Conservation (phyloP, 495 filamentous ascomycete genomes). For the Podospora conica region DNA sequence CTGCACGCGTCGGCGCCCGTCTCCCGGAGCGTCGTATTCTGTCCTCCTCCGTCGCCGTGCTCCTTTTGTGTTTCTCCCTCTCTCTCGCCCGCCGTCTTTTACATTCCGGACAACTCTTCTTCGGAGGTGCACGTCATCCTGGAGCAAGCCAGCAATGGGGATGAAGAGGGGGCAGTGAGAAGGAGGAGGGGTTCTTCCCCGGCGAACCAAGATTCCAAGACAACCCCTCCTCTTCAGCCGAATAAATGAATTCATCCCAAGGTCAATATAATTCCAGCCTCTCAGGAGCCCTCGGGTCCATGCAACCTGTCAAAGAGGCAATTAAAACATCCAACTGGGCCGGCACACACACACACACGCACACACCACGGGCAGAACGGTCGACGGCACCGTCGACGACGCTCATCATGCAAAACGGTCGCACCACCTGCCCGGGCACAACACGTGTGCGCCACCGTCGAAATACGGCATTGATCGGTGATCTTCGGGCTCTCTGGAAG, state of each 20-base stretch:
- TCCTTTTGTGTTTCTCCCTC: background rate
- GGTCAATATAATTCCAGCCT: constrained; percentile 10
- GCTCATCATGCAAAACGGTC: background rate
- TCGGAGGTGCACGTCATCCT: too few relatives aligned
- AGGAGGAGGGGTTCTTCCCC: background rate
- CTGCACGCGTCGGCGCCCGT: constrained; percentile 7
- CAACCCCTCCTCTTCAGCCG: constrained; percentile 9
- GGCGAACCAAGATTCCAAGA: background rate
- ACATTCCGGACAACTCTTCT: background rate
- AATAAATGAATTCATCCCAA: constrained; percentile 12
- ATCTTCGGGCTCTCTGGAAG: background rate
- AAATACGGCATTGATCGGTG: background rate
- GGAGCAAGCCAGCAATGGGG: too few relatives aligned
- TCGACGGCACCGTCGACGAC: too few relatives aligned
- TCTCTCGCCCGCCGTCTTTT: background rate
- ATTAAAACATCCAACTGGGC: background rate
- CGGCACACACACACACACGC: too few relatives aligned
- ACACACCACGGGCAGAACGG: too few relatives aligned
- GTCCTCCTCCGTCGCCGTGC: background rate
- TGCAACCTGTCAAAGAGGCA: constrained; percentile 1
- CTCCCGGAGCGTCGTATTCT: constrained; percentile 5
- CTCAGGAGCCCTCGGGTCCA: background rate
- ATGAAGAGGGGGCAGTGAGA: background rate
- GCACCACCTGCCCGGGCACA: background rate
- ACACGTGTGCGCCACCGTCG: background rate